Evolutionary conservation across 305 asterid genomes (phyloP).

Genomic region (Nicotiana rustica): DNA sequence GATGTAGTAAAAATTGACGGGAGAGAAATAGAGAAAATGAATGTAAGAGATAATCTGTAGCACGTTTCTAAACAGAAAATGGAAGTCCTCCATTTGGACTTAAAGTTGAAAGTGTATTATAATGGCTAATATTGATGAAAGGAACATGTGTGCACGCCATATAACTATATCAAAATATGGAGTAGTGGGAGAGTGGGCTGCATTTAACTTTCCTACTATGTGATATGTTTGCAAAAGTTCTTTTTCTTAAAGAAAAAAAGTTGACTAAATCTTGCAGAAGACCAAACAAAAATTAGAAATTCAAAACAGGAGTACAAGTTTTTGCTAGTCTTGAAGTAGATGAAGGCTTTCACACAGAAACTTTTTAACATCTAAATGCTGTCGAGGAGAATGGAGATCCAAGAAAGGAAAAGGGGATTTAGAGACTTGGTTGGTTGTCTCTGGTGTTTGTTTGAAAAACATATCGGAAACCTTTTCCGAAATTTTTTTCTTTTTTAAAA

Average conservation of each 20-base stretch:
- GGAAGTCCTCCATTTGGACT: neutral
- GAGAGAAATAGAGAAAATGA: neutral
- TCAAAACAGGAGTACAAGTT: neutral
- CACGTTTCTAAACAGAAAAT: constrained; percentile 12
- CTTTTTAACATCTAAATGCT: no score
- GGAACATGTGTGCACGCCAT: constrained; percentile 33
- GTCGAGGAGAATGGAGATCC: no score
- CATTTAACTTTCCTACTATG: no score
- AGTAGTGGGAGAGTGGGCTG: neutral
- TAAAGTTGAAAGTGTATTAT: neutral
- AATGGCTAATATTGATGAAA: neutral
- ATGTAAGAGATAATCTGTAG: neutral
- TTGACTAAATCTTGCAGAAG: neutral
- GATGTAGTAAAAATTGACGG: no score
- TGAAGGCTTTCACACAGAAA: neutral
- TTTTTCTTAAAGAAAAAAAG: neutral
- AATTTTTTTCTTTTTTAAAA: neutral
- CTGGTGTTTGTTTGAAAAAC: neutral
- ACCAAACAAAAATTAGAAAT: neutral
- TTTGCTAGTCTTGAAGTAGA: neutral
- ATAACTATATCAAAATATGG: neutral
- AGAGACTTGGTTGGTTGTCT: neutral
- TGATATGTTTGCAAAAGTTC: neutral
- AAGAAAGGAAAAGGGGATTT: no score
- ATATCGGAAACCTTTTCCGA: neutral